Evolutionary conservation across 2,329 filamentous ascomycete species (phyloP), one percentile per base, ranked within the genome.

Genomic region (Colletotrichum agaves): DNA sequence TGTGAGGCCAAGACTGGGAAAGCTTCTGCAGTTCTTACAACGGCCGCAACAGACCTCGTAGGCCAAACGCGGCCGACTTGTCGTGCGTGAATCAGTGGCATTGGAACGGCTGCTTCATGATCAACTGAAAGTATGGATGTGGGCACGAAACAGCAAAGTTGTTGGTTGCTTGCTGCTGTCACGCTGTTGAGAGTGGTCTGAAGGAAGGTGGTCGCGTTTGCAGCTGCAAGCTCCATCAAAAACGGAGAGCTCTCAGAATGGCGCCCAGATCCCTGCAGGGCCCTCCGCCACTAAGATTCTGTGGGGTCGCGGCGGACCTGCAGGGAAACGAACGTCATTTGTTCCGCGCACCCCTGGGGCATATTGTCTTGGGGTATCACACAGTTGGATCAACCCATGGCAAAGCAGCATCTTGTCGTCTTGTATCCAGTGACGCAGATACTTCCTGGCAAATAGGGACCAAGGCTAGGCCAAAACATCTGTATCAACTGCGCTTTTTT

Each of bases 11-110:
- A 47, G 15, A 56, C 6, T 10, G 50, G 61, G 21, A 56, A 59
- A 37, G 58, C 35, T 60, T 47, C 15, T 17, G 46, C 27, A 53
- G 47, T 39, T 41, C 56, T 67, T 23, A 50, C 59, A 21, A 65
- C 52, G 35, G 60, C 50, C 35, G 60, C 52, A 5, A 62, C 13
- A 27, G 67, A 31, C 52, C 49, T 47, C 17, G 37, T 52, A 17
- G 67, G 55, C 66, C 70, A 71, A 39, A 44, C 64, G 65, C 71
- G 69, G 72, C 69, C 69, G 33, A 73, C 39, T 19, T 72, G 71
- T 69, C 71, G 74, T 71, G 69, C 71, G 63, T 72, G 71, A 50
- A 76, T 72, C 63, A 73, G 59, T 69, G 73, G 75, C 76, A 78
- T 77, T 63, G 71, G 49, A 57, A 49, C 5, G 55, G 43, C 61